A percentile compares a stretch with the other conserved stretches of the same genome.
These are phyloP conservation scores for Stevia rebaudiana DNA, from an alignment of 140 eudicot genomes.

Conservation along the genomic window DNA sequence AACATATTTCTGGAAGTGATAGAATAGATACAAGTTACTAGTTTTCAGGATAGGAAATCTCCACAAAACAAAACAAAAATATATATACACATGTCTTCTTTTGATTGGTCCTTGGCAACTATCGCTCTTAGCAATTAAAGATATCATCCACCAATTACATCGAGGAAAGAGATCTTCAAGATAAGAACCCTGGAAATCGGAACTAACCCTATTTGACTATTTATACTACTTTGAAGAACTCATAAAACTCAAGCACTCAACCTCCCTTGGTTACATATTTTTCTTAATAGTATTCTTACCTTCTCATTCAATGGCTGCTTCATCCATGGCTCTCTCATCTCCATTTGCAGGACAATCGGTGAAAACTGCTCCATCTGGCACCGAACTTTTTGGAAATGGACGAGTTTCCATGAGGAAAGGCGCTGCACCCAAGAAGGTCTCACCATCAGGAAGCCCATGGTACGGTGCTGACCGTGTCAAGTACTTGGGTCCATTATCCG, in stretches of 20 bases:
- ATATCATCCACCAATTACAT: not conserved
- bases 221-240: not conserved
- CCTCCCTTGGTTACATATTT: not conserved
- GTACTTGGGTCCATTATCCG: constrained; percentile 55
- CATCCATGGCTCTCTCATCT: no score
- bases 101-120: not conserved
- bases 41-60: not conserved
- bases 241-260: not conserved
- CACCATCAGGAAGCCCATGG: constrained; percentile 48
- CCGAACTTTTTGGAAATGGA: constrained; percentile 9
- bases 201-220: not conserved
- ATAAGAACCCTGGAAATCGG: not conserved
- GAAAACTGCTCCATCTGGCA: no score
- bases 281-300: not conserved
- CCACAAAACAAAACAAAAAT: not conserved
- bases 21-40: not conserved
- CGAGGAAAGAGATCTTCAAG: not conserved
- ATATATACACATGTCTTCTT: not conserved
- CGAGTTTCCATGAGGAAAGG: constrained; percentile 12
- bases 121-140: not conserved
- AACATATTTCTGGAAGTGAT: no score
- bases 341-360: no score
- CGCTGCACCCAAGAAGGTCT: no score
- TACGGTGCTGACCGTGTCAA: constrained; percentile 52
- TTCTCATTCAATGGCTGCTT: not conserved